Evolutionary conservation across 352 stramenopile genomes (phyloP).

Genomic region (Phytopythium vexans): DNA sequence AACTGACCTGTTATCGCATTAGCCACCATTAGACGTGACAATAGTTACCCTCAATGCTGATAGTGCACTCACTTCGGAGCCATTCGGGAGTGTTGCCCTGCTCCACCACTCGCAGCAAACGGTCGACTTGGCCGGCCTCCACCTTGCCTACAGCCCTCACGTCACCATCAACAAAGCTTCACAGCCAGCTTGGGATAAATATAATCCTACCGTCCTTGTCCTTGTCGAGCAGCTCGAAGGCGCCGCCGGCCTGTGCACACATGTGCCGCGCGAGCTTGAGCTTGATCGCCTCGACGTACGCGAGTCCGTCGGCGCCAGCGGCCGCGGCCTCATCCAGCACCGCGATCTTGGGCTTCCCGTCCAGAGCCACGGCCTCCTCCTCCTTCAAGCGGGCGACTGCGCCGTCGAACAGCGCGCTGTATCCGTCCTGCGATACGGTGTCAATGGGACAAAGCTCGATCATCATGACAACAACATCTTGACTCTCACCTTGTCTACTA

Average conservation of each 20-base stretch:
- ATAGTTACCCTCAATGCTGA: conserved; percentile 4
- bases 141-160: conserved; percentile 22
- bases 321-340: conserved; percentile 33
- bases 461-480: neutral
- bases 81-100: conserved; percentile 37
- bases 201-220: conserved; percentile 52
- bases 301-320: conserved; percentile 11
- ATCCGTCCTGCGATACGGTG: conserved; percentile 16
- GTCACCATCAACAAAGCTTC: too few species aligned
- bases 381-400: conserved; percentile 36
- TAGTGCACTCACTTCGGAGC: conserved; percentile 31
- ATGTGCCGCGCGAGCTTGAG: conserved; percentile 67
- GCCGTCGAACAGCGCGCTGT: conserved; percentile 47
- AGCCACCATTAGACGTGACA: conserved; percentile 5
- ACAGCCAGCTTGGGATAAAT: too few species aligned
- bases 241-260: conserved; percentile 25
- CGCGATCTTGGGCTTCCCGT: conserved; percentile 29
- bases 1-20: conserved; percentile 45
- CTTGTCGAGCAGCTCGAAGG: conserved; percentile 59
- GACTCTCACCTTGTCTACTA: conserved; percentile 27
- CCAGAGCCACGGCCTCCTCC: conserved; percentile 37
- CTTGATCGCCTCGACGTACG: conserved; percentile 53
- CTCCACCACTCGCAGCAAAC: conserved; percentile 32
- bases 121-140: conserved; percentile 30
- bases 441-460: neutral